A percentile compares a stretch with the other conserved stretches of the same genome.
phyloP scores from a whole-genome alignment of 2,329 filamentous ascomycete genomes.

The Stachybotrys chartarum region DNA sequence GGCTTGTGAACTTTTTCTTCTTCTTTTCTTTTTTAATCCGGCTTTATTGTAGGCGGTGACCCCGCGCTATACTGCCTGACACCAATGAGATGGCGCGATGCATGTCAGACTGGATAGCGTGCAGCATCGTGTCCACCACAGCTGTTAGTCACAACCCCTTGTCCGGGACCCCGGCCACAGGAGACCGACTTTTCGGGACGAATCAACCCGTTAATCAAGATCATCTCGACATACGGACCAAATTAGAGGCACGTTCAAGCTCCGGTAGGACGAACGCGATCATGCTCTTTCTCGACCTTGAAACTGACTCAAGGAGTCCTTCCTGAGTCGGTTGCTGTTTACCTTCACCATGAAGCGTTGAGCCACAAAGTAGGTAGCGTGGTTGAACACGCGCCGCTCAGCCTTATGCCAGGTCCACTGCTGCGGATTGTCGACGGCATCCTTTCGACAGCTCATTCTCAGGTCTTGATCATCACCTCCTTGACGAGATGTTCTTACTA shows the following conservation, averaged over 20 bases:
- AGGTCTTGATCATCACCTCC: too few relatives aligned
- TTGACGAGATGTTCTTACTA: too few relatives aligned
- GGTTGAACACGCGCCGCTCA: too few relatives aligned
- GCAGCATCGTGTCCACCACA: background rate
- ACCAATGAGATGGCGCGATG: background rate
- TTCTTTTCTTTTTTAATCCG: slow-evolving; percentile 11
- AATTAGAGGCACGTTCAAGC: background rate
- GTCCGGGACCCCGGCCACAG: background rate
- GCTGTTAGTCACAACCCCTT: background rate
- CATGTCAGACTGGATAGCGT: background rate
- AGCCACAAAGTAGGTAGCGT: too few relatives aligned
- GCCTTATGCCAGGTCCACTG: too few relatives aligned
- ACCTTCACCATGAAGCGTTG: too few relatives aligned
- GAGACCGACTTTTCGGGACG: background rate
- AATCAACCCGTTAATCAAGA: background rate
- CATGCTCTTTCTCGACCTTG: too few relatives aligned
- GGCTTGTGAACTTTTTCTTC: background rate
- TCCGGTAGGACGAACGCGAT: background rate
- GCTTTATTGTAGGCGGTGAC: slow-evolving; percentile 23
- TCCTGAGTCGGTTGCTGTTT: too few relatives aligned
- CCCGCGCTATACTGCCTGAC: slow-evolving; percentile 15
- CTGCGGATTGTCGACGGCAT: too few relatives aligned
- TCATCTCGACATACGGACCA: background rate
- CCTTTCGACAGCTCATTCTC: too few relatives aligned
- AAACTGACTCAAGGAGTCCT: too few relatives aligned